Evolutionary conservation across 2,329 filamentous ascomycete species (phyloP).

Genomic region (Aspergillus sojae): DNA sequence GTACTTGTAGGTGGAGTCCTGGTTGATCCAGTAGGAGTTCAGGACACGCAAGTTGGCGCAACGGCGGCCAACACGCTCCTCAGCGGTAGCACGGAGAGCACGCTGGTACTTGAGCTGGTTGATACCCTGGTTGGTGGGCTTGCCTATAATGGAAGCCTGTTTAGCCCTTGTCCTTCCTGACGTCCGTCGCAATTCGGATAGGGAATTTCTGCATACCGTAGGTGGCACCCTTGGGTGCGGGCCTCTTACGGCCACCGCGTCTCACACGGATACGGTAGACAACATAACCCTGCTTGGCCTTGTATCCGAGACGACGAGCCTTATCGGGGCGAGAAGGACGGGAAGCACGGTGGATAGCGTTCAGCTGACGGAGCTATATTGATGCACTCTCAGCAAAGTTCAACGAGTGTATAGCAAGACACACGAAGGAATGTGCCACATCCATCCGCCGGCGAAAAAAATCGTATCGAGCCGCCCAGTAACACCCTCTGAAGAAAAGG

Average conservation of each 20-base stretch:
- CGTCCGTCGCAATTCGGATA: slow-evolving; percentile 9
- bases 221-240: slow-evolving; percentile 95
- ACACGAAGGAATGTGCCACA: slow-evolving; percentile 53
- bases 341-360: slow-evolving; percentile 99
- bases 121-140: slow-evolving; percentile 99
- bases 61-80: slow-evolving; percentile 99
- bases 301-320: slow-evolving; percentile 99
- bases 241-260: slow-evolving; percentile 98
- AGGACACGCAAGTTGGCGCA: slow-evolving; percentile 99
- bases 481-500: slow-evolving; percentile 31
- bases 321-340: slow-evolving; percentile 99
- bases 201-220: slow-evolving; percentile 70
- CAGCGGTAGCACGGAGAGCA: slow-evolving; percentile 94
- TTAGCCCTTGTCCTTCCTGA: slow-evolving; percentile 30
- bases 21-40: slow-evolving; percentile 99
- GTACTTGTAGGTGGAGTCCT: slow-evolving; percentile 99
- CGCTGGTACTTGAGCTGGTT: slow-evolving; percentile 99
- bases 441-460: slow-evolving; percentile 38
- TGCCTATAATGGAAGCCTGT: slow-evolving; percentile 64
- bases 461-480: slow-evolving; percentile 33
- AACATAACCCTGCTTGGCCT: slow-evolving; percentile 99
- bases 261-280: slow-evolving; percentile 99
- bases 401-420: slow-evolving; percentile 98
- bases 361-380: slow-evolving; percentile 99
- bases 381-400: slow-evolving; percentile 99